Evolutionary conservation across 768 basidiomycete genomes (phyloP).

Genomic region (Xerocomus brunneocitrinus): DNA sequence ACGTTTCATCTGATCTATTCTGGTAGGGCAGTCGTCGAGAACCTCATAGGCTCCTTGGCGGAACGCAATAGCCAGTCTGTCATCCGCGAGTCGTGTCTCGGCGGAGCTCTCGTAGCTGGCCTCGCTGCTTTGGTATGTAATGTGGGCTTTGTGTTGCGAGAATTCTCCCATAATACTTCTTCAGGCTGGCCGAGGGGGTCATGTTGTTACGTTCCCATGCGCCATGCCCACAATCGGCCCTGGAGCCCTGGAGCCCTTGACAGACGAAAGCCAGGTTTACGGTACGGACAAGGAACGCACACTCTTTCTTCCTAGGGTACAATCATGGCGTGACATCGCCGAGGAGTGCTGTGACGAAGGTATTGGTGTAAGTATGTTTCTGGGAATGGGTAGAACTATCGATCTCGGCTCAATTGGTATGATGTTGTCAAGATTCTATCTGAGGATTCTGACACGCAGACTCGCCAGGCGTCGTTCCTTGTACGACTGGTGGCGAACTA

Average conservation of each 20-base stretch:
- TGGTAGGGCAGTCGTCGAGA: slow-evolving; percentile 57
- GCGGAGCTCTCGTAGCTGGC: slow-evolving; percentile 68
- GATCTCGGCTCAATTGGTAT: slow-evolving; percentile 85
- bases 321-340: slow-evolving; percentile 75
- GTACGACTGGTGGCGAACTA: slow-evolving; percentile 81
- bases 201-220: slow-evolving; percentile 67
- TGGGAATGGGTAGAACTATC: slow-evolving; percentile 73
- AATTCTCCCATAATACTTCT: slow-evolving; percentile 7
- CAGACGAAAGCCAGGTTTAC: slow-evolving; percentile 61
- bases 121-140: slow-evolving; percentile 65
- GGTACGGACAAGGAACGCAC: slow-evolving; percentile 84
- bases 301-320: slow-evolving; percentile 74
- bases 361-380: slow-evolving; percentile 84
- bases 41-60: slow-evolving; percentile 62
- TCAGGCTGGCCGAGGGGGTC: slow-evolving; percentile 69
- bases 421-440: slow-evolving; percentile 15
- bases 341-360: slow-evolving; percentile 89
- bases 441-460: slow-evolving; percentile 2
- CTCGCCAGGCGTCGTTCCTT: slow-evolving; percentile 53
- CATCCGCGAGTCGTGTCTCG: slow-evolving; percentile 60
- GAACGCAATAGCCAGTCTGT: slow-evolving; percentile 49
- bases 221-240: slow-evolving; percentile 66
- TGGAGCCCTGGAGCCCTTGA: slow-evolving; percentile 57
- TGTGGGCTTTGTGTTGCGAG: slow-evolving; percentile 10
- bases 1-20: slow-evolving; percentile 4